A percentile compares a stretch with the other conserved stretches of the same genome.
phyloP scores from a whole-genome alignment of 352 stramenopile genomes.

The Synura sp. region DNA sequence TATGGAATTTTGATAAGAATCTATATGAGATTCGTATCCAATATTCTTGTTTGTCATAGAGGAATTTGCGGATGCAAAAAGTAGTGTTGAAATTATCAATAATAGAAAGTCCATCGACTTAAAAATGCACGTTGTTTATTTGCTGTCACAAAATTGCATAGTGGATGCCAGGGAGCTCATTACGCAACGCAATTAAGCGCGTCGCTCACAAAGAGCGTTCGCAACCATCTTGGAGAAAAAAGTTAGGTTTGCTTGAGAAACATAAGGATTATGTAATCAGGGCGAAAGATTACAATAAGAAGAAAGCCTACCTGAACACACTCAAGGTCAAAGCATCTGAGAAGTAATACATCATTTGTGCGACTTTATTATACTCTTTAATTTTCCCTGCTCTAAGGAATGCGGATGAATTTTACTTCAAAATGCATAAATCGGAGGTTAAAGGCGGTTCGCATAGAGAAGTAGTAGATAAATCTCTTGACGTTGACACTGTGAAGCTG shows the following conservation, averaged over 20 bases:
- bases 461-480: conserved; percentile 49
- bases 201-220: conserved; percentile 98
- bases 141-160: too few relatives aligned
- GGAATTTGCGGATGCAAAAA: too few relatives aligned
- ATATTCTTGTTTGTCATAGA: too few relatives aligned
- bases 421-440: conserved; percentile 81
- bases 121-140: too few relatives aligned
- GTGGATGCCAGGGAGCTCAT: too few relatives aligned
- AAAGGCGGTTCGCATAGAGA: conserved; percentile 34
- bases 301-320: conserved; percentile 75
- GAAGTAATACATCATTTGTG: too few relatives aligned
- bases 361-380: too few relatives aligned
- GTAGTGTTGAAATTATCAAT: too few relatives aligned
- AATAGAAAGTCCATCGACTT: too few relatives aligned
- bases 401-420: conserved; percentile 99
- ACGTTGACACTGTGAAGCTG: conserved; percentile 68
- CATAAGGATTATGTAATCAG: conserved; percentile 95
- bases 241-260: conserved; percentile 96
- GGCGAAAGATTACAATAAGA: conserved; percentile 89
- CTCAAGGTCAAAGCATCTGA: conserved; percentile 80
- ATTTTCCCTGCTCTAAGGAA: conserved; percentile 92
- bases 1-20: too few relatives aligned
- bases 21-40: too few relatives aligned
- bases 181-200: too few relatives aligned
- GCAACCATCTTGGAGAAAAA: conserved; percentile 79